Evolutionary conservation across 73 alveolate species (phyloP).

Genomic region (Paramecium bursaria): DNA sequence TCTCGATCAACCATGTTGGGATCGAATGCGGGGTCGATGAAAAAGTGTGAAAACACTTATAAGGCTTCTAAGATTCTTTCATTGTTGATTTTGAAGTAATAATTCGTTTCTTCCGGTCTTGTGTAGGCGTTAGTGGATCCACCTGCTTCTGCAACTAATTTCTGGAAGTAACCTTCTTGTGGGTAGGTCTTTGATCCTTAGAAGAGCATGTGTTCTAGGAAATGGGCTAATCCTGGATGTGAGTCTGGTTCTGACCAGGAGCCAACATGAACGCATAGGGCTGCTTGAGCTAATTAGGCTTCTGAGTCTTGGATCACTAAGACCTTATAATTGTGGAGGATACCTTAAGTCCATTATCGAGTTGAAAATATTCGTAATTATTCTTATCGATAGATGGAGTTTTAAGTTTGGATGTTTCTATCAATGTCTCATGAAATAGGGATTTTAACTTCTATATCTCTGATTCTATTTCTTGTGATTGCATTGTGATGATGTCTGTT

Average conservation of each 20-base stretch:
- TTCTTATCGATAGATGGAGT: conserved; percentile 41
- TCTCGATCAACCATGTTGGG: conserved; percentile 57
- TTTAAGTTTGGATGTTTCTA: neutral
- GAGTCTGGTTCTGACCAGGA: conserved; percentile 74
- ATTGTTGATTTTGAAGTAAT: conserved; percentile 57
- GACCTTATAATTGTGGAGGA: neutral
- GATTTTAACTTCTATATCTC: neutral
- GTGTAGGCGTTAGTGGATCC: conserved; percentile 67
- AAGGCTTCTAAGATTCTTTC: conserved; percentile 57
- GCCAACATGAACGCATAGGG: conserved; percentile 81
- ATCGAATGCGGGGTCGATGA: conserved; percentile 67
- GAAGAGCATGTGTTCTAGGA: conserved; percentile 76
- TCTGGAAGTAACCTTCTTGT: conserved; percentile 58
- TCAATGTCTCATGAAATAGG: neutral
- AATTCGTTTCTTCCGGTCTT: conserved; percentile 61
- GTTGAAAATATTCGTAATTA: conserved; percentile 39
- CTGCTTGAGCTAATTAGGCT: conserved; percentile 77
- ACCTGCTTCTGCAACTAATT: conserved; percentile 55
- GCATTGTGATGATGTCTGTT: too few relatives aligned
- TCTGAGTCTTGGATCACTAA: conserved; percentile 74
- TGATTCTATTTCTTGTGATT: neutral
- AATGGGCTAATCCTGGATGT: conserved; percentile 77
- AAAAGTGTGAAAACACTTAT: conserved; percentile 61
- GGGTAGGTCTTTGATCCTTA: conserved; percentile 70
- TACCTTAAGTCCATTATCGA: conserved; percentile 70